Evolutionary conservation across 2,329 filamentous ascomycete genomes (phyloP), one percentile per base, ranked within the genome.

Genomic region (Stemphylium lycopersici): DNA sequence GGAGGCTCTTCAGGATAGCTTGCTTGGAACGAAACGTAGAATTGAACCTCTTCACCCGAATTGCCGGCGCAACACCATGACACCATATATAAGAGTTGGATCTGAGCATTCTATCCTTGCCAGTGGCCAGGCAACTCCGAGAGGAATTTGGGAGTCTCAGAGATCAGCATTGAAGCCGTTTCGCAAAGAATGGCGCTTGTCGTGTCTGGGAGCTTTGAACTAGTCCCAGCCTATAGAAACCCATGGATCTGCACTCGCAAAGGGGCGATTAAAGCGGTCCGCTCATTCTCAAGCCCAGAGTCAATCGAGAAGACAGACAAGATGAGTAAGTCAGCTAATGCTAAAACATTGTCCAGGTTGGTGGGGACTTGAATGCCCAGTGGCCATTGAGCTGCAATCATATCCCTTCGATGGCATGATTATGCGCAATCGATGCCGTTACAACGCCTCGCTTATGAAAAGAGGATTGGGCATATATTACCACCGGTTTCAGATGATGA

Each of bases 401-500:
- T 32, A 15, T 49, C 13, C 13, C 15, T 22, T 37, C 18, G 38
- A 39, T 18, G 11, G 39, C 29, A 45, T 33, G 6, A 15, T 46
- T 31, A 50, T 51, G 34, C 39, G 38, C 47, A 42, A 31, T 45
- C 12, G 29, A 29, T 47, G 26, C 31, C 22, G 43, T 31, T 44
- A 36, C 47, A 16, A 39, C 4, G 26, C 33, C 43, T 55, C 52
- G 52, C 55, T 48, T 51, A 31, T 48, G 22, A 36, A 33, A 36
- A 24, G 36, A 39, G 15, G 24, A 33, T 53, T 49, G 47, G 33
- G 41, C 51, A 24, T 39, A 52, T 26, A 58, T 58, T 43, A 45
- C 52, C 51, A 41, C 43, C 33, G 20, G 55, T 52, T 58, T 60
- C 57, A 62, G 50, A 42, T 47, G 37, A 47, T 39, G 15, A 44